phyloP scores from a whole-genome alignment of 495 filamentous ascomycete species.

The Hyaloscypha hepaticicola region DNA sequence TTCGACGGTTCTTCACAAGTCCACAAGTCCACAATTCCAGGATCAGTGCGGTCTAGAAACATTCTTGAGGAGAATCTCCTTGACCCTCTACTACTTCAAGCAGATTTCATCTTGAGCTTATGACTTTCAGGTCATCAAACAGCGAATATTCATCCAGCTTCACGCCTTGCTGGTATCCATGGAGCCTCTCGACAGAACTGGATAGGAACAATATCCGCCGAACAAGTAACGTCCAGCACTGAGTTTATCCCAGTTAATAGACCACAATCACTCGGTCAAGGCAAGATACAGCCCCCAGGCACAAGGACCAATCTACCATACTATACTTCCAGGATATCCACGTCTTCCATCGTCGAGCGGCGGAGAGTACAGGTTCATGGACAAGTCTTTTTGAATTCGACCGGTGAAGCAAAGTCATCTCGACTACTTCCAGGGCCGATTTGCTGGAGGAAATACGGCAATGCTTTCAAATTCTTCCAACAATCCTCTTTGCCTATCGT shows the following conservation, averaged over 20 bases:
- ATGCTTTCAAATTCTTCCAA: background rate
- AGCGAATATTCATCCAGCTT: too few species aligned
- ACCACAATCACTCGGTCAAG: too few species aligned
- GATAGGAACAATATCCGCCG: too few species aligned
- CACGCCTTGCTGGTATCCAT: too few species aligned
- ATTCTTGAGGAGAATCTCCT: too few species aligned
- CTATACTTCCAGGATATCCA: background rate
- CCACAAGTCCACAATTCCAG: background rate
- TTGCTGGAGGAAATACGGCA: background rate
- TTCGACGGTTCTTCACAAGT: background rate
- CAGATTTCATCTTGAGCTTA: background rate
- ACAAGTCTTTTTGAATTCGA: background rate
- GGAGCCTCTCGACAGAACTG: too few species aligned
- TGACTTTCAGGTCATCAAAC: too few species aligned
- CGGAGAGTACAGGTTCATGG: background rate
- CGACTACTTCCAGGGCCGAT: background rate
- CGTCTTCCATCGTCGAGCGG: background rate
- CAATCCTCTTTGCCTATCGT: background rate
- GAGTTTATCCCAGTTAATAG: too few species aligned
- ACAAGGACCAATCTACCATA: background rate
- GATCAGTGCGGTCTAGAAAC: too few species aligned
- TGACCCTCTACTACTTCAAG: background rate
- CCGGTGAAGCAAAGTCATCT: background rate
- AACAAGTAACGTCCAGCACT: too few species aligned
- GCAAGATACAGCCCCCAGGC: background rate